Conservation (phyloP, 2,329 filamentous ascomycete species). For the Cercospora citrullina region DNA sequence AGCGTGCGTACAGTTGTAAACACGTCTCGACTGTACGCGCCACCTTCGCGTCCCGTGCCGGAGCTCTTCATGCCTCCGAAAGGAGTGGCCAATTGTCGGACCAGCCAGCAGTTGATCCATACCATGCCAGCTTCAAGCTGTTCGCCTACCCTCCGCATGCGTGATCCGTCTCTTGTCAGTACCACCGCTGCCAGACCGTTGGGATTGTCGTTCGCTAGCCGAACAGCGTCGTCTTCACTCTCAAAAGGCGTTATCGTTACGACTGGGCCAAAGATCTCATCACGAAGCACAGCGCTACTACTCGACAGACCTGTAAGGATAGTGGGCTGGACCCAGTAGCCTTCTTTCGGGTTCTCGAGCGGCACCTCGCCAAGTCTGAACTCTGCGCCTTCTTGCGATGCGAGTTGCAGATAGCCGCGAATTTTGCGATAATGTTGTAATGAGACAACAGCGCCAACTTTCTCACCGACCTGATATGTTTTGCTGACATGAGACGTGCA, state of each 20-base stretch:
- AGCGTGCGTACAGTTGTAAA: slow-evolving; percentile 18
- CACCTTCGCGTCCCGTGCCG: slow-evolving; percentile 19
- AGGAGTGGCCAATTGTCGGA: slow-evolving; percentile 15
- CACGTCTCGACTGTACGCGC: slow-evolving; percentile 18
- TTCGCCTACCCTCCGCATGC: slow-evolving; percentile 19
- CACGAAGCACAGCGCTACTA: slow-evolving; percentile 37
- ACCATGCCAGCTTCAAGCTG: slow-evolving; percentile 17
- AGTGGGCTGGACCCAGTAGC: slow-evolving; percentile 49
- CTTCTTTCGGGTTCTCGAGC: slow-evolving; percentile 21
- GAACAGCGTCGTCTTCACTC: slow-evolving; percentile 39
- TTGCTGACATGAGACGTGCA: slow-evolving; percentile 10
- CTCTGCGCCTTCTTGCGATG: slow-evolving; percentile 12
- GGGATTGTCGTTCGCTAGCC: slow-evolving; percentile 36
- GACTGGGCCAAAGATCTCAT: slow-evolving; percentile 43
- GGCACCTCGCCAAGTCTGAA: slow-evolving; percentile 14
- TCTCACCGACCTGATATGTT: neutral
- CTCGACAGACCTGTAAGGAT: slow-evolving; percentile 48
- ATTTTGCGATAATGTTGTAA: slow-evolving; percentile 17
- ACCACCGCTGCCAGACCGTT: slow-evolving; percentile 21
- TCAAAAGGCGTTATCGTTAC: slow-evolving; percentile 40
- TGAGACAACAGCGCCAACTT: slow-evolving; percentile 18
- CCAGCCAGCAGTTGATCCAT: slow-evolving; percentile 20
- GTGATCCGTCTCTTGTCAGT: slow-evolving; percentile 14
- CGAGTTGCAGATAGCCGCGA: slow-evolving; percentile 15
- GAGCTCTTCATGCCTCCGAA: slow-evolving; percentile 21